phyloP scores from a whole-genome alignment of 176 grass and related monocot species.

The Bothriochloa decipiens region DNA sequence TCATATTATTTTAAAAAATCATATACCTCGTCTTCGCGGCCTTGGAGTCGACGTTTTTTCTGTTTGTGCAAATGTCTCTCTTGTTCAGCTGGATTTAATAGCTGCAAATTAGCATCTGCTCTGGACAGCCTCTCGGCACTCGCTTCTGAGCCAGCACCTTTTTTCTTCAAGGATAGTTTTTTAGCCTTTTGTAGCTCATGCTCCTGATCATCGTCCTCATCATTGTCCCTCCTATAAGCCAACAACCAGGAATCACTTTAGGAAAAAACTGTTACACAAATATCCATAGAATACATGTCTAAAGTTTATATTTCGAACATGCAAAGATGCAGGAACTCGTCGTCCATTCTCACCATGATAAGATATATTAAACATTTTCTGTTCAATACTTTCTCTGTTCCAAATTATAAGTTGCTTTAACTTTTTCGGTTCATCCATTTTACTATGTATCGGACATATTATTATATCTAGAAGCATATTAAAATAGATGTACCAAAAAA shows the following conservation, averaged over 20 bases:
- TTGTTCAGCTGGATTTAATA: conserved; percentile 88
- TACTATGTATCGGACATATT: too few species aligned
- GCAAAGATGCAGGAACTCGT: neutral
- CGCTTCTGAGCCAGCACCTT: conserved; percentile 89
- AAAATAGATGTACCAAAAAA: too few species aligned
- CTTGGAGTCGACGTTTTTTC: conserved; percentile 75
- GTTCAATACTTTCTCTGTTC: neutral
- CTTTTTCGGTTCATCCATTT: too few species aligned
- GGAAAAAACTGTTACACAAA: conserved; percentile 1
- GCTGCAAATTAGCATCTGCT: conserved; percentile 79
- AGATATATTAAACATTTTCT: conserved; percentile 8
- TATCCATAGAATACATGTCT: conserved; percentile 1
- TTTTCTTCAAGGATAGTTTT: conserved; percentile 94
- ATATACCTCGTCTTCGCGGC: conserved; percentile 84
- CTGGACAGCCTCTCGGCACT: conserved; percentile 70
- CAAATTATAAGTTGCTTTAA: too few species aligned
- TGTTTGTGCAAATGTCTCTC: conserved; percentile 89
- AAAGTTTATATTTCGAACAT: neutral
- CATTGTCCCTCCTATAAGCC: conserved; percentile 52
- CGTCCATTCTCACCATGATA: neutral
- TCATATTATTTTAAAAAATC: neutral
- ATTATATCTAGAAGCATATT: too few species aligned
- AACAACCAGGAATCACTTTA: conserved; percentile 32
- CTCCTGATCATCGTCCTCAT: conserved; percentile 50
- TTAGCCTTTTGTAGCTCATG: conserved; percentile 52